Conservation (phyloP, 371 early-diverging fungal genomes). For the Fennellomyces sp. region DNA sequence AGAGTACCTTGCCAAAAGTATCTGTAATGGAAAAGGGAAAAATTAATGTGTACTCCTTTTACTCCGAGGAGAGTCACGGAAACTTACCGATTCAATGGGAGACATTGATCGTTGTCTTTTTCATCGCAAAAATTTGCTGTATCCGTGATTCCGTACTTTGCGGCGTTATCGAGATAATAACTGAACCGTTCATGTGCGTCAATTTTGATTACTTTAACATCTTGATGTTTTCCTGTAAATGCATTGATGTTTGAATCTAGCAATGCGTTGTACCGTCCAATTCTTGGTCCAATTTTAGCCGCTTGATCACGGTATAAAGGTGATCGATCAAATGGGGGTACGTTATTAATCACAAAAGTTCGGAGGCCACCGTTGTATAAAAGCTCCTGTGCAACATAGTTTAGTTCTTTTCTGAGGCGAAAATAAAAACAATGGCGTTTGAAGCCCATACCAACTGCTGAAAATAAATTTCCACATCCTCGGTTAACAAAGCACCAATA, state of each 20-base stretch:
- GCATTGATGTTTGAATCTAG: neutral
- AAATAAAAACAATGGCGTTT: too few relatives aligned
- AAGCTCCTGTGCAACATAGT: neutral
- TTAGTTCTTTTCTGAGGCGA: neutral
- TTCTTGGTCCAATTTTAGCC: neutral
- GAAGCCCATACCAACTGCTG: constrained; percentile 2
- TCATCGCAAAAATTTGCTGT: neutral
- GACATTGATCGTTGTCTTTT: neutral
- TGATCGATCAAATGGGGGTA: constrained; percentile 7
- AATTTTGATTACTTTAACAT: neutral
- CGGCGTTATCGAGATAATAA: neutral
- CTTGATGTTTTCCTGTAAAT: neutral
- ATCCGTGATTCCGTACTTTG: neutral
- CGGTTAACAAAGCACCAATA: neutral
- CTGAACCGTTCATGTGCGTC: constrained; percentile 3
- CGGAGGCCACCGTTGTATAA: neutral
- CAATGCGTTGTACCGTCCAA: neutral
- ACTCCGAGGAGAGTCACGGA: neutral
- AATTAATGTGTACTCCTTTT: neutral
- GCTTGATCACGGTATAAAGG: neutral
- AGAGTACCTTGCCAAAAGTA: neutral
- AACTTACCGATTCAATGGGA: neutral
- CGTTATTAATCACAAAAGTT: constrained; percentile 1
- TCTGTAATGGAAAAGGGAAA: neutral
- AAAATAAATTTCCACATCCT: neutral